Percentiles rank a stretch among this genome's conserved stretches.
phyloP scores from a whole-genome alignment of 805 yeast genomes.

The Brettanomyces nanus region DNA sequence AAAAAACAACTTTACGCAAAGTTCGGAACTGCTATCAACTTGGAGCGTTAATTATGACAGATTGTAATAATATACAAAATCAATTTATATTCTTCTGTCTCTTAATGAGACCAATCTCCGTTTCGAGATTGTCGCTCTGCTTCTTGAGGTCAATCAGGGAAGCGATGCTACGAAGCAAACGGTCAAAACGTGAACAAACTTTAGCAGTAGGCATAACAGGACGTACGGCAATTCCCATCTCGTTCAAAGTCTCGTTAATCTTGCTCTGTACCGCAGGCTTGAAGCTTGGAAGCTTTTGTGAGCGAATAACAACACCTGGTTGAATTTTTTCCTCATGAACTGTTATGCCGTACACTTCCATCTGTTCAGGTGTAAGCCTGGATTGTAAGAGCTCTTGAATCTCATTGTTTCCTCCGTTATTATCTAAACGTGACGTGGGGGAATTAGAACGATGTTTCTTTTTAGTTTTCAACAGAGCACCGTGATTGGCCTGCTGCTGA shows the following conservation, averaged over 20 bases:
- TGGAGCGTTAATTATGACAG: conserved; percentile 45
- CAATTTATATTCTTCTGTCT: conserved; percentile 20
- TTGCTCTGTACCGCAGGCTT: conserved; percentile 70
- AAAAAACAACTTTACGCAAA: conserved; percentile 76
- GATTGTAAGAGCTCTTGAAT: conserved; percentile 34
- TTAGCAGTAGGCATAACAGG: conserved; percentile 85
- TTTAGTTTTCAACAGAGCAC: not conserved
- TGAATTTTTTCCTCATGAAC: conserved; percentile 67
- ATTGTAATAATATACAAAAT: conserved; percentile 6
- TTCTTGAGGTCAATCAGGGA: conserved; percentile 75
- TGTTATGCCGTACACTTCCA: conserved; percentile 74
- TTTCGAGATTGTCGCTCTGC: conserved; percentile 79
- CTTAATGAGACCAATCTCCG: conserved; percentile 54
- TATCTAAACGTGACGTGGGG: conserved; percentile 6
- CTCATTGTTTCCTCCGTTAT: conserved; percentile 12
- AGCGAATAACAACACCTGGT: conserved; percentile 79
- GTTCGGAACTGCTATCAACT: conserved; percentile 82
- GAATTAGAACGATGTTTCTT: conserved; percentile 22
- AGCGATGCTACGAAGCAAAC: conserved; percentile 58
- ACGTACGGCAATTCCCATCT: conserved; percentile 67
- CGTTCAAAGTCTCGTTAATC: conserved; percentile 57
- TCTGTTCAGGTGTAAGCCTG: conserved; percentile 66
- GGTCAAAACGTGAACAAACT: conserved; percentile 71
- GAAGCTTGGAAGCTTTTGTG: conserved; percentile 66
- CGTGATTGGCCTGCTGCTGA: conserved; percentile 9